These are phyloP conservation scores for Fraxinus platypoda DNA, from an alignment of 305 asterid species.

Conservation along the genomic window DNA sequence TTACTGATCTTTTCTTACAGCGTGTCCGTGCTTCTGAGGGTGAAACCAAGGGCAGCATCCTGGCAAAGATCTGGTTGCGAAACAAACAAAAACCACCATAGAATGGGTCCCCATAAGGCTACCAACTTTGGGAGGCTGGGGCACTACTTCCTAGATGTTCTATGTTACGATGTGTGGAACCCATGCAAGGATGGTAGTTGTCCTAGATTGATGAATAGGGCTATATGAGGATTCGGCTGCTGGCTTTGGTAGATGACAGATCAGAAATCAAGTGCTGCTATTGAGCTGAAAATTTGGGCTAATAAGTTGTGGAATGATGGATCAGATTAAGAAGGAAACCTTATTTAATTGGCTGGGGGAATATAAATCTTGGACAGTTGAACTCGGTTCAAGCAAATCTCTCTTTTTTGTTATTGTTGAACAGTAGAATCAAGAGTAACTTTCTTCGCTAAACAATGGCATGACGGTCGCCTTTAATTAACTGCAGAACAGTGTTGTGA, in stretches of 20 bases:
- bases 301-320: neutral
- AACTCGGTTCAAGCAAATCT: neutral
- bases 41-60: neutral
- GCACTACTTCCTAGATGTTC: neutral
- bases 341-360: neutral
- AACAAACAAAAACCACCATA: neutral
- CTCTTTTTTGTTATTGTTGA: neutral
- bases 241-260: neutral
- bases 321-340: neutral
- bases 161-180: neutral
- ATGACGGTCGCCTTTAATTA: neutral
- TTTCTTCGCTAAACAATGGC: neutral
- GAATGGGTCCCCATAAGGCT: neutral
- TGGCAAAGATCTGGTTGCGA: neutral
- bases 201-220: neutral
- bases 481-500: neutral
- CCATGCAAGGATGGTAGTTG: neutral
- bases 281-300: neutral
- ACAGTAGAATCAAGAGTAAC: neutral
- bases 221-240: neutral
- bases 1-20: too few species aligned
- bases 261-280: neutral
- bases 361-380: neutral
- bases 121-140: neutral
- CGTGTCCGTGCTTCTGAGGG: neutral